These are phyloP conservation scores for Yamadazyma philogaea DNA, from an alignment of 805 yeast species.

Conservation along the genomic window DNA sequence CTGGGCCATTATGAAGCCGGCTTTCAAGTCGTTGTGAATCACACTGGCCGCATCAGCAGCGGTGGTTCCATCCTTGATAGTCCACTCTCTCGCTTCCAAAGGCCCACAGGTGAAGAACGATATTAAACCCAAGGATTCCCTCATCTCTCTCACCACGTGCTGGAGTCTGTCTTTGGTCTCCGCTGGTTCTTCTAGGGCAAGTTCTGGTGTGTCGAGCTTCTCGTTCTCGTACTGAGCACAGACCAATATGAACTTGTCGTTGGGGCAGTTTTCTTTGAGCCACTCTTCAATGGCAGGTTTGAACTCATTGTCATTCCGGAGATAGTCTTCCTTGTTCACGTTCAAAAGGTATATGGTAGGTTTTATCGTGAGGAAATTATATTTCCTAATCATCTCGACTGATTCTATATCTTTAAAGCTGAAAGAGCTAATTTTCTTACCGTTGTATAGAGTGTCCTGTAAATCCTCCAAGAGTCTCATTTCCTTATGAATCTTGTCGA, in stretches of 20 bases:
- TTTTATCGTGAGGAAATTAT: slow-evolving; percentile 79
- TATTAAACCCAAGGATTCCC: slow-evolving; percentile 64
- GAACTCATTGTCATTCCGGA: slow-evolving; percentile 51
- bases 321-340: slow-evolving; percentile 67
- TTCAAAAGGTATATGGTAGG: slow-evolving; percentile 81
- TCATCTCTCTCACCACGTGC: slow-evolving; percentile 61
- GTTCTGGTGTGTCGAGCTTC: slow-evolving; percentile 22
- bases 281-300: slow-evolving; percentile 53
- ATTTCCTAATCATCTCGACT: slow-evolving; percentile 61
- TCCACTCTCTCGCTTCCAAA: slow-evolving; percentile 86
- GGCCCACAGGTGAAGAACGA: slow-evolving; percentile 88
- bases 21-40: slow-evolving; percentile 80
- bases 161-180: slow-evolving; percentile 52
- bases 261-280: slow-evolving; percentile 66
- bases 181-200: slow-evolving; percentile 17
- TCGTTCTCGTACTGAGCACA: slow-evolving; percentile 51
- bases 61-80: slow-evolving; percentile 65
- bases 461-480: slow-evolving; percentile 29
- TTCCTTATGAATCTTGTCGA: slow-evolving; percentile 25
- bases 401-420: slow-evolving; percentile 60
- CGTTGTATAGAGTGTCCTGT: slow-evolving; percentile 39
- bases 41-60: slow-evolving; percentile 92
- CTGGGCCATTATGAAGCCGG: slow-evolving; percentile 76
- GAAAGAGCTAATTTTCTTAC: slow-evolving; percentile 57
- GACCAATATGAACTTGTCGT: slow-evolving; percentile 37